A percentile compares a stretch with the other conserved stretches of the same genome.
Evolutionary conservation across 2,329 filamentous ascomycete species (phyloP).

Genomic region (Pseudogymnoascus sp.): DNA sequence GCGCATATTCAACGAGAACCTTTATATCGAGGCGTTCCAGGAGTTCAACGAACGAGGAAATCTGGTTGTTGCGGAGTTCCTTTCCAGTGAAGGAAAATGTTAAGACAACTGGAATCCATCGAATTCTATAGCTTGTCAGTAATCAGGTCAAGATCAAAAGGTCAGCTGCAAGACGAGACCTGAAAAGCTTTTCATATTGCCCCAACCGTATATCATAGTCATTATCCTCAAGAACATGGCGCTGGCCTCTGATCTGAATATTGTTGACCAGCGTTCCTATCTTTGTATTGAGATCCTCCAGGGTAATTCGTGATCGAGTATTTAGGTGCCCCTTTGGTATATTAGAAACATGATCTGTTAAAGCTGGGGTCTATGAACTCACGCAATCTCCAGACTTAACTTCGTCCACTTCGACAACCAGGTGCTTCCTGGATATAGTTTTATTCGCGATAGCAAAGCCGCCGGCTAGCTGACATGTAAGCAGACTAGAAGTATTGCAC

Average conservation of each 20-base stretch:
- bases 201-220: conserved; percentile 64
- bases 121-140: conserved; percentile 43
- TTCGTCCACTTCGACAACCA: conserved; percentile 62
- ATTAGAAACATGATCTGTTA: conserved; percentile 13
- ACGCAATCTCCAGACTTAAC: conserved; percentile 61
- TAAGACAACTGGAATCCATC: conserved; percentile 73
- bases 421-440: conserved; percentile 80
- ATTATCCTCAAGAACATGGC: conserved; percentile 44
- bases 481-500: not conserved
- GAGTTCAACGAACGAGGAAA: conserved; percentile 50
- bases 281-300: conserved; percentile 78
- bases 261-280: conserved; percentile 74
- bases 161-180: conserved; percentile 30
- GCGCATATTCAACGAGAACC: conserved; percentile 62
- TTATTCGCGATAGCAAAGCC: conserved; percentile 66
- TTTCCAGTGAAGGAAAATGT: conserved; percentile 70
- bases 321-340: conserved; percentile 16
- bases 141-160: not conserved
- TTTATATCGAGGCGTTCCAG: conserved; percentile 88
- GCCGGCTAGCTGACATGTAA: conserved; percentile 38
- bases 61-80: conserved; percentile 57
- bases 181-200: conserved; percentile 54
- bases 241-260: conserved; percentile 55
- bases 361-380: conserved; percentile 26
- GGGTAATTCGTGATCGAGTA: conserved; percentile 55